These are phyloP conservation scores for Adenanthera pavonina DNA, from an alignment of 306 rosid species.

Conservation along the genomic window DNA sequence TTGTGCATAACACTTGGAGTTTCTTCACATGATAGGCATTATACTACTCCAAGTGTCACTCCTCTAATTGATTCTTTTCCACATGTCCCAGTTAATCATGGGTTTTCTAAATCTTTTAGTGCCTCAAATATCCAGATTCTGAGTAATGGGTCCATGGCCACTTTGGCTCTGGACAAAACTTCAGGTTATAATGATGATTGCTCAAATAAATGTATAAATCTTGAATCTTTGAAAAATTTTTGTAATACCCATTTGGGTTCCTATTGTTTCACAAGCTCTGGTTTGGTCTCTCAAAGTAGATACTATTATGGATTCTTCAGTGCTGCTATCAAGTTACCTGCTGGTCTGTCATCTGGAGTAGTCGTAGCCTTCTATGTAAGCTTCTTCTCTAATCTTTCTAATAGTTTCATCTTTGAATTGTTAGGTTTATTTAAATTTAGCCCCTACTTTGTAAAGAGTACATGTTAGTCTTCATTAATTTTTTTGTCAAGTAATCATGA, in stretches of 20 bases:
- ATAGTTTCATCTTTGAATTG: background rate
- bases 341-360: slow-evolving; percentile 89
- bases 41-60: slow-evolving; percentile 70
- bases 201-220: background rate
- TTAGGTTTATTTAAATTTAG: too few relatives aligned
- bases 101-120: slow-evolving; percentile 67
- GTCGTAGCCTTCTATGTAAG: slow-evolving; percentile 96
- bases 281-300: slow-evolving; percentile 62
- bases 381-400: slow-evolving; percentile 6
- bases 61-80: slow-evolving; percentile 73
- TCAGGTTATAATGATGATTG: slow-evolving; percentile 57
- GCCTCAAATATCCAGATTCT: slow-evolving; percentile 61
- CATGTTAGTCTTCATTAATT: background rate
- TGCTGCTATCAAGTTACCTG: slow-evolving; percentile 92
- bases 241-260: background rate
- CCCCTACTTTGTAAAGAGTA: background rate
- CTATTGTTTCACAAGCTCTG: slow-evolving; percentile 61
- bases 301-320: slow-evolving; percentile 91
- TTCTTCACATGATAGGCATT: slow-evolving; percentile 57
- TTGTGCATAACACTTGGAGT: slow-evolving; percentile 47
- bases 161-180: slow-evolving; percentile 75
- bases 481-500: background rate
- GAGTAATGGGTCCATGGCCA: slow-evolving; percentile 79
- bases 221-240: background rate
- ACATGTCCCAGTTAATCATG: slow-evolving; percentile 51